These are phyloP conservation scores for Tuber brumale DNA, from an alignment of 495 filamentous ascomycete genomes.

Conservation along the genomic window DNA sequence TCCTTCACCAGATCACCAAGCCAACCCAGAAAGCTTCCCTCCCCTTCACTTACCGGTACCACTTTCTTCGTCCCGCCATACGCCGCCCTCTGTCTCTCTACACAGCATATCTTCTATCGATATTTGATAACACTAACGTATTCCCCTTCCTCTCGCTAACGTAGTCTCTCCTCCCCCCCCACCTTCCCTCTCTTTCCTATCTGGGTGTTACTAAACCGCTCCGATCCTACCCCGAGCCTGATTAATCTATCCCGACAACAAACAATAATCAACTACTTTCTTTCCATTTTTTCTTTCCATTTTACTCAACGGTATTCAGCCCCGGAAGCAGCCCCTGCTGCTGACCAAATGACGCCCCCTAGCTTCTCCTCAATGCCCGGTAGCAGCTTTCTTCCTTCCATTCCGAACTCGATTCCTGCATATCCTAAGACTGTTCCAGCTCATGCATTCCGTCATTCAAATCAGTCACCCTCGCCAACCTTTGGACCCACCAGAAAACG, in stretches of 20 bases:
- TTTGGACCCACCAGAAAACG: constrained; percentile 34
- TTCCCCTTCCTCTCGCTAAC: background rate
- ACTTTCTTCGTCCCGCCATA: background rate
- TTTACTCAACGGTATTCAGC: background rate
- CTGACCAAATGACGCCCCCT: constrained; percentile 10
- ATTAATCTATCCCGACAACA: background rate
- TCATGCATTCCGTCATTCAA: constrained; percentile 13
- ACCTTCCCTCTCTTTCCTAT: background rate
- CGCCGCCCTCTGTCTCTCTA: background rate
- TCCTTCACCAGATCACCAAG: background rate
- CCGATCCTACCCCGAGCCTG: background rate
- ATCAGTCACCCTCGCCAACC: constrained; percentile 31
- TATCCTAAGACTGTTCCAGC: constrained; percentile 16
- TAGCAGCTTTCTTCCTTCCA: constrained; percentile 29
- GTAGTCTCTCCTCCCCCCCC: background rate
- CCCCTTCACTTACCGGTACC: background rate
- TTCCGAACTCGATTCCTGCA: constrained; percentile 29
- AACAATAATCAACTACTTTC: background rate
- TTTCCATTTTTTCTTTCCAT: background rate
- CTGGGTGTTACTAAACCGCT: background rate
- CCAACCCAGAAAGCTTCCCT: background rate
- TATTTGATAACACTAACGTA: constrained; percentile 1
- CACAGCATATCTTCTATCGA: background rate
- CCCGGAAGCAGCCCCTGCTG: background rate
- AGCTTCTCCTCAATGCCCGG: constrained; percentile 17